Percentiles rank a stretch among this genome's conserved stretches.
These are phyloP conservation scores for Tremella yokohamensis DNA, from an alignment of 768 basidiomycete genomes.

Conservation along the genomic window DNA sequence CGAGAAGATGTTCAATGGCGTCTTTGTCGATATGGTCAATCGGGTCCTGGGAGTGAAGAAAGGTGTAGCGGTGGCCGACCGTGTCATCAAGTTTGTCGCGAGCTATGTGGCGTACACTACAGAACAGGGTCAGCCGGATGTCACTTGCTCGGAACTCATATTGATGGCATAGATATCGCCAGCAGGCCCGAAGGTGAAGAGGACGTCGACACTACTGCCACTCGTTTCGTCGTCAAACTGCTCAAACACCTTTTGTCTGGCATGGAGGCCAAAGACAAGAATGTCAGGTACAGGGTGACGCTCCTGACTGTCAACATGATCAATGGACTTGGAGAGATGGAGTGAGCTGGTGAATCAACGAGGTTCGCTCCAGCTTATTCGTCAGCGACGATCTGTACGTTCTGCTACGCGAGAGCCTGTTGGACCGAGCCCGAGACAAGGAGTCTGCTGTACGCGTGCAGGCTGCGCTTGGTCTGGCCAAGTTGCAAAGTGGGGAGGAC, in stretches of 20 bases:
- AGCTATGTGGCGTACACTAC: conserved; percentile 72
- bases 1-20: conserved; percentile 70
- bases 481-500: conserved; percentile 71
- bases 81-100: conserved; percentile 75
- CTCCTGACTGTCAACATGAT: conserved; percentile 77
- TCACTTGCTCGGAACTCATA: too few relatives aligned
- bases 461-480: conserved; percentile 73
- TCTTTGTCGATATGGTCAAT: conserved; percentile 61
- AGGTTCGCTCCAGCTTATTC: not conserved
- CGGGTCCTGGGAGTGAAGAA: conserved; percentile 72
- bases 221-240: conserved; percentile 66
- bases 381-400: conserved; percentile 72
- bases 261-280: conserved; percentile 81
- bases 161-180: conserved; percentile 43
- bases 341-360: conserved; percentile 57
- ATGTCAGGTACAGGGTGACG: conserved; percentile 72
- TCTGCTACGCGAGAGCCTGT: conserved; percentile 60
- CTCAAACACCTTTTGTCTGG: conserved; percentile 72
- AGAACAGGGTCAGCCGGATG: conserved; percentile 62
- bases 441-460: conserved; percentile 73
- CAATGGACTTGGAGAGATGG: conserved; percentile 73
- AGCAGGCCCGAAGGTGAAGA: conserved; percentile 55
- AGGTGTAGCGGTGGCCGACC: conserved; percentile 69
- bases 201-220: conserved; percentile 63
- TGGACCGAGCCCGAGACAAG: conserved; percentile 74